Percentiles rank a stretch among this genome's conserved stretches.
Conservation (phyloP, 2,329 filamentous ascomycete species). For the Aspergillus spinulosporus region DNA sequence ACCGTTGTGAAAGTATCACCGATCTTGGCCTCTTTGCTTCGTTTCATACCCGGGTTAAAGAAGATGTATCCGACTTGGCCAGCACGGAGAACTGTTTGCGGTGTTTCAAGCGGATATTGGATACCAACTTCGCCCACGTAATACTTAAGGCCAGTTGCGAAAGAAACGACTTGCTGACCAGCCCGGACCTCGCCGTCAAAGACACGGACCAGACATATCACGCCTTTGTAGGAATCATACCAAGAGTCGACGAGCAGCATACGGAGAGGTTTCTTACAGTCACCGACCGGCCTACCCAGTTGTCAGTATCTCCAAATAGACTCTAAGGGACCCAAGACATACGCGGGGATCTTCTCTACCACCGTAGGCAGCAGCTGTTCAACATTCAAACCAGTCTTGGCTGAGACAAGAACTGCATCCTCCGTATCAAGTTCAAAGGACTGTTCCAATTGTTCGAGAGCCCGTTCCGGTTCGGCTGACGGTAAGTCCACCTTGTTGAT, state of each 20-base stretch:
- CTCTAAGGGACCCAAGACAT: slow-evolving; percentile 26
- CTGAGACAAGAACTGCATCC: slow-evolving; percentile 76
- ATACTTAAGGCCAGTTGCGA: slow-evolving; percentile 86
- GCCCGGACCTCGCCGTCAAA: slow-evolving; percentile 84
- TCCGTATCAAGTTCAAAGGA: slow-evolving; percentile 85
- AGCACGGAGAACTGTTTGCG: slow-evolving; percentile 76
- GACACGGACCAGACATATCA: slow-evolving; percentile 83
- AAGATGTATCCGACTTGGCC: slow-evolving; percentile 95
- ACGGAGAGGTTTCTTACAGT: slow-evolving; percentile 70
- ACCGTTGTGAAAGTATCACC: slow-evolving; percentile 91
- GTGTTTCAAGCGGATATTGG: slow-evolving; percentile 84
- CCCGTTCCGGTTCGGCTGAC: slow-evolving; percentile 81
- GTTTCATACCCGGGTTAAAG: slow-evolving; percentile 99
- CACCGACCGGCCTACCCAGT: slow-evolving; percentile 62
- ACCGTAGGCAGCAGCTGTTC: slow-evolving; percentile 79
- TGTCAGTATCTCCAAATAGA: slow-evolving; percentile 21
- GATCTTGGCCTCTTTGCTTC: slow-evolving; percentile 90
- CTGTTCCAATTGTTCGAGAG: slow-evolving; percentile 79
- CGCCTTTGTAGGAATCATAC: slow-evolving; percentile 95
- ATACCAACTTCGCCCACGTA: slow-evolving; percentile 95
- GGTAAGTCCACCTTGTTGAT: slow-evolving; percentile 96
- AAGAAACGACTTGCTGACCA: slow-evolving; percentile 82
- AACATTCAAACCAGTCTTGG: slow-evolving; percentile 91
- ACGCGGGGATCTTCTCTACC: slow-evolving; percentile 76
- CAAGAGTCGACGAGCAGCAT: slow-evolving; percentile 94